phyloP scores from a whole-genome alignment of 176 grass and related monocot genomes.

The Oryza meridionalis region DNA sequence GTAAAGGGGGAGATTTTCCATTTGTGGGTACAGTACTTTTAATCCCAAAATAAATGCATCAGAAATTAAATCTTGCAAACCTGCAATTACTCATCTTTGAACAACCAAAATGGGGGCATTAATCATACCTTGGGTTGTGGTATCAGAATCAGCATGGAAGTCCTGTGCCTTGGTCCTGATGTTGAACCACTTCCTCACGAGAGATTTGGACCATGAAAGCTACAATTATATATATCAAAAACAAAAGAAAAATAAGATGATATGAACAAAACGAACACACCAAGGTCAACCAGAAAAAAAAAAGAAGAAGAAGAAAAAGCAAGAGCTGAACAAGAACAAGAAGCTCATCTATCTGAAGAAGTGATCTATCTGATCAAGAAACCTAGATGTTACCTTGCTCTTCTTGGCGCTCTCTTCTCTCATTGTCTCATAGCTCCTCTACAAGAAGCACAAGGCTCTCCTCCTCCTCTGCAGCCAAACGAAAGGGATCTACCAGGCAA shows the following conservation, averaged over 20 bases:
- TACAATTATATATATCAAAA: slow-evolving; percentile 39
- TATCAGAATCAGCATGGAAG: slow-evolving; percentile 75
- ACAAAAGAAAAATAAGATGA: slow-evolving; percentile 1
- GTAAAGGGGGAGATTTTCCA: slow-evolving; percentile 19
- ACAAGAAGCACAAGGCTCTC: slow-evolving; percentile 10
- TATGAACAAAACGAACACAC: slow-evolving; percentile 20
- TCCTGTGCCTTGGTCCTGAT: slow-evolving; percentile 71
- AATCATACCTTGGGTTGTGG: slow-evolving; percentile 58
- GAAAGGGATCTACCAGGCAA: slow-evolving; percentile 28
- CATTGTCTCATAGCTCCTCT: slow-evolving; percentile 70
- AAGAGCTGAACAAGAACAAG: slow-evolving; percentile 22
- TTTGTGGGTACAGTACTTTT: not conserved
- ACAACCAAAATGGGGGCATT: slow-evolving; percentile 29
- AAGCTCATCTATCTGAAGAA: not conserved
- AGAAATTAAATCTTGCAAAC: not conserved
- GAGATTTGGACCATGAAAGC: slow-evolving; percentile 91
- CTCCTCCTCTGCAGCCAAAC: slow-evolving; percentile 22
- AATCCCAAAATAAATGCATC: slow-evolving; percentile 31
- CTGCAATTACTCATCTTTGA: slow-evolving; percentile 24
- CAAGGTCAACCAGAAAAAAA: slow-evolving; percentile 23
- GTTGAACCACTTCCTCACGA: slow-evolving; percentile 88
- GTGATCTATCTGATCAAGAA: not conserved
- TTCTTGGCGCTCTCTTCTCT: slow-evolving; percentile 71
- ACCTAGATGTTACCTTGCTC: slow-evolving; percentile 63
- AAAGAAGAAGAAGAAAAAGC: not conserved